Percentiles rank a stretch among this genome's conserved stretches.
Evolutionary conservation across 1,139 yeast species (phyloP).

Genomic region (Taphrina sp.): DNA sequence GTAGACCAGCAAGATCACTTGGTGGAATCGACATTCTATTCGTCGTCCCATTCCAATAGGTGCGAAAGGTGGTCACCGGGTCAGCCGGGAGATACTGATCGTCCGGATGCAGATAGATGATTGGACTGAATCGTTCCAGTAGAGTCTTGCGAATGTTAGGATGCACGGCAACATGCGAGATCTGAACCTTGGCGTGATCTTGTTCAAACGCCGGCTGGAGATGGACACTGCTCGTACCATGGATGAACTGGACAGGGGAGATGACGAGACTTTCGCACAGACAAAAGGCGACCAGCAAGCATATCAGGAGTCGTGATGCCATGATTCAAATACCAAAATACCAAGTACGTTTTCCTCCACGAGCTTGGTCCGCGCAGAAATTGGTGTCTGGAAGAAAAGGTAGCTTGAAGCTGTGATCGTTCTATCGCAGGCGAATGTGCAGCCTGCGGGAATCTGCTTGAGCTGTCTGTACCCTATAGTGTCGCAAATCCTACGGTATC

Average conservation of each 20-base stretch:
- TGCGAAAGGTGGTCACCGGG: conserved; percentile 6
- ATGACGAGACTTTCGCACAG: background rate
- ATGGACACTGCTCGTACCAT: background rate
- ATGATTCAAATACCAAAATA: no score
- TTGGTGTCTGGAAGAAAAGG: no score
- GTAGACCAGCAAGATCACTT: conserved; percentile 2
- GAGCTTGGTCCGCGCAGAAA: no score
- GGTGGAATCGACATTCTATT: conserved; percentile 14
- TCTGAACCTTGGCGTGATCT: background rate
- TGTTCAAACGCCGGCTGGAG: background rate
- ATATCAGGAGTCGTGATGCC: no score
- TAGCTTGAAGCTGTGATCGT: no score
- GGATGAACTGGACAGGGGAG: conserved; percentile 1
- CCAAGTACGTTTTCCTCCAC: no score
- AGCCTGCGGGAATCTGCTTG: no score
- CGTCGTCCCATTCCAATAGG: conserved; percentile 5
- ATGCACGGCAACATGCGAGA: conserved; percentile 9
- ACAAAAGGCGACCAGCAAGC: no score
- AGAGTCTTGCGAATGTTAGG: background rate
- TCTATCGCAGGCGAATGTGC: no score
- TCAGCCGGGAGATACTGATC: conserved; percentile 22
- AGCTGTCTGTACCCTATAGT: no score
- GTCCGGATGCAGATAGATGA: conserved; percentile 19
- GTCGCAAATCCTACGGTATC: no score
- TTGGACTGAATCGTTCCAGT: conserved; percentile 5